Evolutionary conservation across 352 stramenopile genomes (phyloP).

Genomic region (Globisporangium recalcitrans): DNA sequence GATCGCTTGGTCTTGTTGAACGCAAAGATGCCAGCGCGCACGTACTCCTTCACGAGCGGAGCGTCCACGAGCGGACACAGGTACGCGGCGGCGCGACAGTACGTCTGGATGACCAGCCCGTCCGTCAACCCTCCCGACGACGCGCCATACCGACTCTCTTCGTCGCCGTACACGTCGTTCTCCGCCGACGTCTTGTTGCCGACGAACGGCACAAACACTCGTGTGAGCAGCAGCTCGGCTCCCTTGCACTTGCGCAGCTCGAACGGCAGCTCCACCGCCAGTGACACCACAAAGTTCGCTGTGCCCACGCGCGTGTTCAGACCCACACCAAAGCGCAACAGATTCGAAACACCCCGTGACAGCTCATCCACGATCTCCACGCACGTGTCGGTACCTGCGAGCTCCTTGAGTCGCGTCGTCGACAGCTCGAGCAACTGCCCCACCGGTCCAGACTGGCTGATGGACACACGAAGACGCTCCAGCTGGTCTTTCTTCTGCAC

Average conservation of each 20-base stretch:
- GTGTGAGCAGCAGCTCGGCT: constrained; percentile 45
- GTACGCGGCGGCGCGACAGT: constrained; percentile 70
- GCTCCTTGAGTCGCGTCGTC: constrained; percentile 49
- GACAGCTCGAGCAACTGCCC: constrained; percentile 63
- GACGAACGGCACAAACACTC: constrained; percentile 59
- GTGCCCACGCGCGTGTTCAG: constrained; percentile 78
- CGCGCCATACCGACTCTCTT: constrained; percentile 45
- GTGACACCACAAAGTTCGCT: constrained; percentile 70
- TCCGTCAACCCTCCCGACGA: constrained; percentile 32
- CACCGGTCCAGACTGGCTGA: constrained; percentile 71
- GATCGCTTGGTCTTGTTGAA: constrained; percentile 20
- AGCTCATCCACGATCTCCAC: constrained; percentile 51
- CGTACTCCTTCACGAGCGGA: constrained; percentile 41
- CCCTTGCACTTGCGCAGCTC: constrained; percentile 67
- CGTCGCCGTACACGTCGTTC: constrained; percentile 69
- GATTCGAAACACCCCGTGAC: constrained; percentile 35
- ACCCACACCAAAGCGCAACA: constrained; percentile 73
- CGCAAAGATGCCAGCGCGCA: constrained; percentile 68
- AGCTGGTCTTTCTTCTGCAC: constrained; percentile 82
- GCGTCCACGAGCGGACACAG: constrained; percentile 55
- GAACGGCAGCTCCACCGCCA: constrained; percentile 59
- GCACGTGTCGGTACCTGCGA: constrained; percentile 33
- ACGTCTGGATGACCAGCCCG: constrained; percentile 63
- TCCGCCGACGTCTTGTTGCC: constrained; percentile 47
- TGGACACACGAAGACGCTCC: constrained; percentile 66